A percentile compares a stretch with the other conserved stretches of the same genome.
phyloP scores from a whole-genome alignment of 169 alveolate genomes.

The Plasmodium coatneyi region DNA sequence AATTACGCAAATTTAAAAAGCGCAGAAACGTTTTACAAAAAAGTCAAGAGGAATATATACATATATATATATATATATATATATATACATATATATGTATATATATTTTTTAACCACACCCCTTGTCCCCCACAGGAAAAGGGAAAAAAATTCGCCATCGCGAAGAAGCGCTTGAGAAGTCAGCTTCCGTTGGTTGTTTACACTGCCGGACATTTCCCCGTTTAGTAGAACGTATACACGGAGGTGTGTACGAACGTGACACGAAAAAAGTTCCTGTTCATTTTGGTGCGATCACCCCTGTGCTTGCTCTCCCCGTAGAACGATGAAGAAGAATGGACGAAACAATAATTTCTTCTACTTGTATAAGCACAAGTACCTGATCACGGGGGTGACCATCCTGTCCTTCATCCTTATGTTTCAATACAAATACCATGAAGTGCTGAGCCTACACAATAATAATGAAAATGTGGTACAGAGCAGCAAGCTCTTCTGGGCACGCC shows the following conservation, averaged over 20 bases:
- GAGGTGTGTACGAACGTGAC: background rate
- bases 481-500: conserved; percentile 33
- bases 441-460: conserved; percentile 6
- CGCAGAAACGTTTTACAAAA: background rate
- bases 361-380: conserved; percentile 18
- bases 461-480: conserved; percentile 9
- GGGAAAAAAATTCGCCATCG: background rate
- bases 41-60: background rate
- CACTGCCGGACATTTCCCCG: background rate
- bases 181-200: background rate
- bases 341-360: background rate
- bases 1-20: background rate
- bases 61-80: background rate
- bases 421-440: conserved; percentile 61
- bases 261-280: no score
- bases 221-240: background rate
- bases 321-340: conserved; percentile 1
- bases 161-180: background rate
- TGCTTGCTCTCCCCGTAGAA: background rate
- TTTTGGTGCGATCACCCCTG: background rate
- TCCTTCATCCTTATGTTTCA: conserved; percentile 52
- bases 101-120: background rate
- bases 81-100: background rate
- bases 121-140: background rate
- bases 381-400: conserved; percentile 52